Conservation (phyloP, 345 rosid species). For the Arabidopsis thaliana region TAIR10.1 NC_003076.8:176001-176500, state of each 20-base stretch:
- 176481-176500: background rate
- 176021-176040: slow-evolving; percentile 70
- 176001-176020: slow-evolving; percentile 58
- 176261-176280: slow-evolving; percentile 40
- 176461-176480: background rate
- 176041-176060: slow-evolving; percentile 65
- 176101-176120: background rate
- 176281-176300: slow-evolving; percentile 13
- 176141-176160: background rate
- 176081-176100: slow-evolving; percentile 66
- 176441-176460: background rate
- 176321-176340: background rate
- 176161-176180: slow-evolving; percentile 25
- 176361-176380: background rate
- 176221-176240: slow-evolving; percentile 72
- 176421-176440: slow-evolving; percentile 4
- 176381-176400: slow-evolving; percentile 6
- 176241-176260: slow-evolving; percentile 47
- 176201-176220: slow-evolving; percentile 16
- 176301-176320: slow-evolving; percentile 15
- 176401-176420: background rate
- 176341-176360: slow-evolving; percentile 1
- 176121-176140: slow-evolving; percentile 4
- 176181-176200: background rate
- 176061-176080: slow-evolving; percentile 77